Conservation (phyloP, 164 flowering plant species). For the Vitis vinifera region ASM3070453v1 NC_081805.1:11196501-11197000, state of each 20-base stretch:
- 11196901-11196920: conserved; percentile 24
- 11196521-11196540: conserved; percentile 18
- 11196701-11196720: background rate
- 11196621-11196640: conserved; percentile 19
- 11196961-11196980: conserved; percentile 18
- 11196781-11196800: conserved; percentile 4
- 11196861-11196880: conserved; percentile 26
- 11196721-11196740: too few relatives aligned
- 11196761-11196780: conserved; percentile 9
- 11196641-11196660: conserved; percentile 23
- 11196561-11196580: conserved; percentile 22
- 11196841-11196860: conserved; percentile 23
- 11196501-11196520: conserved; percentile 10
- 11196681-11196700: conserved; percentile 20
- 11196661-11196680: conserved; percentile 24
- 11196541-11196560: conserved; percentile 13
- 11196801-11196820: conserved; percentile 12
- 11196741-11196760: too few relatives aligned
- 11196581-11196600: conserved; percentile 20
- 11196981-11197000: conserved; percentile 15
- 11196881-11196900: conserved; percentile 16
- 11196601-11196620: conserved; percentile 20
- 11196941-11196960: conserved; percentile 17
- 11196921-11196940: conserved; percentile 20
- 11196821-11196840: conserved; percentile 19